phyloP scores from a whole-genome alignment of 805 yeast species.

The Suhomyces faveliae region DNA sequence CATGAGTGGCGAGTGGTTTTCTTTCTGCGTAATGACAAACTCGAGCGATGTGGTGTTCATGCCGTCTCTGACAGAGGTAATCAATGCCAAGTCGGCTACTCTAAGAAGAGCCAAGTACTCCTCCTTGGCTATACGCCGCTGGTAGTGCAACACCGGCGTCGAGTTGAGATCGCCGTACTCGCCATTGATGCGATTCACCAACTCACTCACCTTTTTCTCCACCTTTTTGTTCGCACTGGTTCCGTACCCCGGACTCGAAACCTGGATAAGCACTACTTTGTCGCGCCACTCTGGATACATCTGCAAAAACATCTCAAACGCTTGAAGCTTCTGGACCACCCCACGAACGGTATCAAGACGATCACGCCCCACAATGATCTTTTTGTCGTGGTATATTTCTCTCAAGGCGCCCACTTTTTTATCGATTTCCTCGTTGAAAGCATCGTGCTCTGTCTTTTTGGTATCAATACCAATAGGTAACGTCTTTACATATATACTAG shows the following conservation, averaged over 20 bases:
- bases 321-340: constrained; percentile 87
- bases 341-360: constrained; percentile 90
- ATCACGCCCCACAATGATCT: constrained; percentile 91
- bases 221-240: constrained; percentile 54
- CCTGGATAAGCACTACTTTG: constrained; percentile 86
- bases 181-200: constrained; percentile 79
- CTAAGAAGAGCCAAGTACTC: constrained; percentile 87
- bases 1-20: constrained; percentile 71
- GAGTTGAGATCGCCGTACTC: constrained; percentile 78
- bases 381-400: constrained; percentile 60
- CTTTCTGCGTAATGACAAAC: constrained; percentile 82
- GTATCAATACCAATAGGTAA: constrained; percentile 91
- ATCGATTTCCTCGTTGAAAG: constrained; percentile 49
- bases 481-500: constrained; percentile 68
- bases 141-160: constrained; percentile 90
- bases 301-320: constrained; percentile 82
- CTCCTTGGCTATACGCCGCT: constrained; percentile 80
- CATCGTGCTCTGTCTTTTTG: constrained; percentile 61
- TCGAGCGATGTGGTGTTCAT: constrained; percentile 95
- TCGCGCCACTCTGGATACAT: constrained; percentile 92
- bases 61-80: constrained; percentile 91
- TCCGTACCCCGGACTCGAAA: constrained; percentile 70
- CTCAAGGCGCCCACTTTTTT: constrained; percentile 64
- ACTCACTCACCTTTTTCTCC: constrained; percentile 79
- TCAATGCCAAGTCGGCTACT: constrained; percentile 85